phyloP scores from a whole-genome alignment of 164 flowering plant genomes.

The Protea cynaroides region DNA sequence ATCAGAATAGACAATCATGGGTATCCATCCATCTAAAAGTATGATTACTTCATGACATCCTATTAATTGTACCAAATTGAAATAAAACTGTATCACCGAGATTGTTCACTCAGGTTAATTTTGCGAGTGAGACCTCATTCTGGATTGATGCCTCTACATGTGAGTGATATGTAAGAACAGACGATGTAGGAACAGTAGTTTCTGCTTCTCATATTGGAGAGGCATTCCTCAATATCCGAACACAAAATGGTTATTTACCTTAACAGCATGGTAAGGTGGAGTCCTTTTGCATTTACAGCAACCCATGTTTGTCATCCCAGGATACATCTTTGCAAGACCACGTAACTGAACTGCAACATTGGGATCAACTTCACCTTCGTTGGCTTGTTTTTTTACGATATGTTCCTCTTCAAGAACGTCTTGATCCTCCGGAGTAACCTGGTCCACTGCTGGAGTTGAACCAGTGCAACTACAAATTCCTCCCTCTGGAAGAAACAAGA shows the following conservation, averaged over 20 bases:
- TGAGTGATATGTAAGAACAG: not conserved
- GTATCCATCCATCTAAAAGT: too few relatives aligned
- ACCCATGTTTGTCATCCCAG: conserved; percentile 49
- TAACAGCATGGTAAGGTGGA: conserved; percentile 81
- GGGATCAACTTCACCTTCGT: conserved; percentile 34
- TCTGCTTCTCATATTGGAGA: not conserved
- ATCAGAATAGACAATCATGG: not conserved
- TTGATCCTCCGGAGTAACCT: conserved; percentile 53
- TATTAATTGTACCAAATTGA: too few relatives aligned
- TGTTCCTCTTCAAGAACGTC: conserved; percentile 71
- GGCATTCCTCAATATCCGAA: not conserved
- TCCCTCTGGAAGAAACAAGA: conserved; percentile 39
- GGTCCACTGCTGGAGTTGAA: conserved; percentile 39
- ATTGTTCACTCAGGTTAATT: not conserved
- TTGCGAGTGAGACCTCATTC: not conserved
- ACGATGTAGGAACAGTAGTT: not conserved
- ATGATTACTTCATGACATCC: too few relatives aligned
- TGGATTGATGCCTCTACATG: not conserved
- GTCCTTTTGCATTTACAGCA: conserved; percentile 70
- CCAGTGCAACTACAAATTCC: conserved; percentile 52
- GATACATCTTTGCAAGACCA: conserved; percentile 62
- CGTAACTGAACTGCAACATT: conserved; percentile 70
- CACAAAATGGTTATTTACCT: conserved; percentile 34
- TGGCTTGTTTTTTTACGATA: conserved; percentile 41
- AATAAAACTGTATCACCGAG: too few relatives aligned